Evolutionary conservation across 208 protist genomes (phyloP), one percentile per base, ranked within the genome.

Genomic region (Leptomonas pyrrhocoris): DNA sequence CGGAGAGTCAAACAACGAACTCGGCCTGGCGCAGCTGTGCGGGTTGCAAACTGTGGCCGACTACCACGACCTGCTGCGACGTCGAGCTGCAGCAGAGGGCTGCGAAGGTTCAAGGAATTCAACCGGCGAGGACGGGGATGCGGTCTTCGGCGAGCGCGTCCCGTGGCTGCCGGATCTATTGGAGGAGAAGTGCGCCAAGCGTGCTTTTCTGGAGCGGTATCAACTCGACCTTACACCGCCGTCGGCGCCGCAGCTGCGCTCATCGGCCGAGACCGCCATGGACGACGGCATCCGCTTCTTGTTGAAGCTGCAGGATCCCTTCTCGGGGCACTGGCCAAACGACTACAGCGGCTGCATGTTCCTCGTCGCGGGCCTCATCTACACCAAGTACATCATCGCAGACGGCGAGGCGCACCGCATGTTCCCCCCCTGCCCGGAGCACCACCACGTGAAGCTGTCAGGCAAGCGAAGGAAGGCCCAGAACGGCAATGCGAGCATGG

Each of bases 271-370:
- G 68, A 28, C 56, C 31, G 75, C 75, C 18, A 70, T 94, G 80
- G 69, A 83, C 25, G 89, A 85, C 60, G 92, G 90, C 15, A 68
- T 85, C 11, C 68, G 82, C 36, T 97, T 95, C 67, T 64, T 95
- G 6, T 40, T 94, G 23, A 58, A 66, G 34, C 79, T 97, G 63
- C 93, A 97, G 61, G 85, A 94, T 64, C 89, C 92, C n/a, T 91
- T 88, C 68, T 96, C 94, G n/a, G 97, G 98, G 12, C 98, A 99
- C 85, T 99, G 97, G 97, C 92, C 98, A 25, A 97, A 97, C 80
- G 97, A 98, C 74, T 99, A 99, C 86, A 98, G 97, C 64, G 98
- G 98, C 25, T 97, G 96, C 43, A 79, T 98, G 69, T 99, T 99
- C 80, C 89, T 98, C 28, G 85, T 96, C 27, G 85, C 97, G 42